Evolutionary conservation across 306 rosid genomes (phyloP).

Genomic region (Nissolia schottii): DNA sequence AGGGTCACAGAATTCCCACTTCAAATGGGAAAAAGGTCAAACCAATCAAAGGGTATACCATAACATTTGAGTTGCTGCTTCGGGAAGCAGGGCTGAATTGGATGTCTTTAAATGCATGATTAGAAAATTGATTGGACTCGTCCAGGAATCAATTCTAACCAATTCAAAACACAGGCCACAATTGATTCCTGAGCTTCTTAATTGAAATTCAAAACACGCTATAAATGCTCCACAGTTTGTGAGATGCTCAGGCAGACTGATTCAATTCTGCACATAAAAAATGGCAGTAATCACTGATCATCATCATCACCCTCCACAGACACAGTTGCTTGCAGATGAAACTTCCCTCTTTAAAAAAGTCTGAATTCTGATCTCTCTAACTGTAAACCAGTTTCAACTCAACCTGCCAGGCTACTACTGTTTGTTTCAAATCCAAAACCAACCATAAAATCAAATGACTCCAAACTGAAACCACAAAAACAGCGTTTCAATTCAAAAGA

Average conservation of each 20-base stretch:
- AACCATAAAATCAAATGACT: not conserved
- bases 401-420: not conserved
- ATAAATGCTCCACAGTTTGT: too few relatives aligned
- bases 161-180: too few relatives aligned
- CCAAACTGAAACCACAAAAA: constrained; percentile 1
- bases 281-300: not conserved
- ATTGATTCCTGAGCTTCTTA: too few relatives aligned
- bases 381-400: not conserved
- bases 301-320: too few relatives aligned
- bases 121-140: too few relatives aligned
- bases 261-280: constrained; percentile 8
- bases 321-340: not conserved
- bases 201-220: too few relatives aligned
- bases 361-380: not conserved
- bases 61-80: not conserved
- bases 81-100: not conserved
- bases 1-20: not conserved
- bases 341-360: not conserved
- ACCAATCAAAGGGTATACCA: not conserved
- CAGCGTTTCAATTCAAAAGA: not conserved
- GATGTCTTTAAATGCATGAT: too few relatives aligned
- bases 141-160: too few relatives aligned
- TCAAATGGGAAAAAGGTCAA: not conserved
- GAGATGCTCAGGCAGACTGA: too few relatives aligned
- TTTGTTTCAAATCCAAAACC: not conserved